A percentile compares a stretch with the other conserved stretches of the same genome.
These are phyloP conservation scores for Trichoderma cornu-damae DNA, from an alignment of 2,329 filamentous ascomycete genomes.

Conservation along the genomic window DNA sequence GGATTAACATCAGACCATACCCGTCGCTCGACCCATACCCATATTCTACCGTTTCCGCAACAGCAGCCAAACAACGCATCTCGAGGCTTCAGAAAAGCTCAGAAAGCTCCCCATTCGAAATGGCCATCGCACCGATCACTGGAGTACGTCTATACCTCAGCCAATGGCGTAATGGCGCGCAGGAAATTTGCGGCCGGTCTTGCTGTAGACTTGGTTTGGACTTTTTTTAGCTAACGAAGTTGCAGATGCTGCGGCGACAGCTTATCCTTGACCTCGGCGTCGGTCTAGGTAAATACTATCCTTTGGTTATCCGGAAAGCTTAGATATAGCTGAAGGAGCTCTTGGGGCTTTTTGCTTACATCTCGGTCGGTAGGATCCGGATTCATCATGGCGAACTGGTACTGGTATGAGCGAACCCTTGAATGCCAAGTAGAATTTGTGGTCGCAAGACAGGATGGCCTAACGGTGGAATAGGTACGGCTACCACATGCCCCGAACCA, in stretches of 20 bases:
- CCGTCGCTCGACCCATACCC: conserved; percentile 20
- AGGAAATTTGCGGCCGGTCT: conserved; percentile 33
- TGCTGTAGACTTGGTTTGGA: conserved; percentile 7
- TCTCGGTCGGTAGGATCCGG: conserved; percentile 42
- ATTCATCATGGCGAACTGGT: conserved; percentile 50
- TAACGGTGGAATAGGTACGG: conserved; percentile 46
- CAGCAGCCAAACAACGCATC: conserved; percentile 21
- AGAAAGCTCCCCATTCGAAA: conserved; percentile 34
- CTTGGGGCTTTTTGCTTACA: conserved; percentile 31
- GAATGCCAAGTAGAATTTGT: neutral
- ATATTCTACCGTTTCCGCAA: conserved; percentile 12
- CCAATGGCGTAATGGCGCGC: conserved; percentile 33
- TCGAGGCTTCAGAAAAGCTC: conserved; percentile 24
- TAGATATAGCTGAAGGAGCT: neutral
- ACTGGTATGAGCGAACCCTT: conserved; percentile 45
- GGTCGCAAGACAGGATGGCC: neutral
- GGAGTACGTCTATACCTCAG: conserved; percentile 45
- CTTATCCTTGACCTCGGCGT: conserved; percentile 53
- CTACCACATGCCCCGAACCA: conserved; percentile 56
- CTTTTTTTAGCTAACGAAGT: conserved; percentile 15
- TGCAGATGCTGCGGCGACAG: conserved; percentile 55
- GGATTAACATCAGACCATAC: conserved; percentile 34
- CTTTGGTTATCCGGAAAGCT: neutral
- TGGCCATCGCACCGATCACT: conserved; percentile 54
- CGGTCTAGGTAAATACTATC: conserved; percentile 46